phyloP scores from a whole-genome alignment of 306 rosid genomes.

The Acmispon strigosus region DNA sequence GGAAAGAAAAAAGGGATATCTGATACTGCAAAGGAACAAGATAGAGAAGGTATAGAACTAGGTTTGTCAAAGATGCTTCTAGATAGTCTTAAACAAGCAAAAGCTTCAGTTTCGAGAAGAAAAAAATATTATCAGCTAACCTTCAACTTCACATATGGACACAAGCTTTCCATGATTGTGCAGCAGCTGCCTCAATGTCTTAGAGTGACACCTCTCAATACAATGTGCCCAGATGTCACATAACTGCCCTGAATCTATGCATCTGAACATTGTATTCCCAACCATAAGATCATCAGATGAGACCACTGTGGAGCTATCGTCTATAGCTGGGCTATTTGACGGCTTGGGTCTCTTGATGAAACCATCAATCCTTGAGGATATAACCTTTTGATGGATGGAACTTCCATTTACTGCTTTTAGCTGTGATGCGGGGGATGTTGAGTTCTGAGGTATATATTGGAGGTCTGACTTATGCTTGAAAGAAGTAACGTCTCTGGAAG shows the following conservation, averaged over 20 bases:
- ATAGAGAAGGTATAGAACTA: not conserved
- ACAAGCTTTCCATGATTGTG: slow-evolving; percentile 81
- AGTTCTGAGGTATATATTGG: slow-evolving; percentile 46
- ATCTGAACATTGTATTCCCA: slow-evolving; percentile 52
- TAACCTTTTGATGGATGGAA: slow-evolving; percentile 38
- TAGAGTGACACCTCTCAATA: slow-evolving; percentile 86
- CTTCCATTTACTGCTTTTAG: slow-evolving; percentile 37
- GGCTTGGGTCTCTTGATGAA: slow-evolving; percentile 43
- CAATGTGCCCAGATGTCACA: slow-evolving; percentile 68
- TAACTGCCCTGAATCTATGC: slow-evolving; percentile 61
- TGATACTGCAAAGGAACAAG: slow-evolving; percentile 5
- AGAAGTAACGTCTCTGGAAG: slow-evolving; percentile 57
- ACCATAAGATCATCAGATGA: slow-evolving; percentile 46
- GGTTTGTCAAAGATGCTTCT: not conserved
- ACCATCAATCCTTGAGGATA: slow-evolving; percentile 37
- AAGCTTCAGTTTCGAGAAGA: slow-evolving; percentile 4
- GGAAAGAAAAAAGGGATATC: not conserved
- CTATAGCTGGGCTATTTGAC: slow-evolving; percentile 36
- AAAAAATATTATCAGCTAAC: slow-evolving; percentile 36
- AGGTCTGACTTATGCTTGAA: slow-evolving; percentile 47
- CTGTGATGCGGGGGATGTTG: slow-evolving; percentile 46
- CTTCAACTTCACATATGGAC: slow-evolving; percentile 88
- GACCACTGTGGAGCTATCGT: slow-evolving; percentile 50
- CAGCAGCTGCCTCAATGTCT: slow-evolving; percentile 83
- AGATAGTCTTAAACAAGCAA: not conserved